Evolutionary conservation across 352 stramenopile species (phyloP), one percentile per base, ranked within the genome.

Genomic region (Phytophthora pinifolia): DNA sequence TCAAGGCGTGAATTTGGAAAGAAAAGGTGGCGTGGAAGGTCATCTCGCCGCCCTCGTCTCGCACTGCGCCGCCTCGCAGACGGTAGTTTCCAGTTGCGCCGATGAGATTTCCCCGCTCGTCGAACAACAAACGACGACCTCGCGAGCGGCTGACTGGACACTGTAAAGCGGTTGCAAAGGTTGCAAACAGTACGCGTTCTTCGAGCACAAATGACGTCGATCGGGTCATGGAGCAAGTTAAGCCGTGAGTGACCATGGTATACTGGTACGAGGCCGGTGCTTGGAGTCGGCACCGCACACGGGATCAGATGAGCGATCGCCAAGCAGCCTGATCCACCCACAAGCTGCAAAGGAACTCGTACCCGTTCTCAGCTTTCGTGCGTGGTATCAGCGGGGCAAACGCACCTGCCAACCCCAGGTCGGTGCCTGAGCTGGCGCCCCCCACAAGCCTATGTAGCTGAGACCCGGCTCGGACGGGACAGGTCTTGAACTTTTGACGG

Each of bases 291-390:
- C 39, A 30, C 45, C 15, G 49, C 45, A 18, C 30, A 45, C 9
- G 37, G 47, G 44, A 27, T 58, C 61, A 57, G 55, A 43, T 62
- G 22, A 2, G 15, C 39, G 22, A 2, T 14, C 39, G 20, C 20
- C 20, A 70, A 65, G 55, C 36, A 39, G 30, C 54, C 62, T 70
- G 56, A 70, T 64, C 37, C 42, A n/a, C 17, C 34, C 34, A 46
- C 37, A 47, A 49, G 15, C 41, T 43, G 27, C 39, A 52, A 47
- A 31, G 29, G 46, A 46, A 20, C 31, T 44, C 9, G 14, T 3
- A 4, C 12, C 39, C 15, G 42, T 54, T 51, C 50, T 61, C 57
- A 61, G 18, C 18, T 59, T 34, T 22, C 61, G 55, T 70, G 61
- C 43, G 47, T 34, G 34, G 62, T 65, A 70, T 62, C 62, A 65